Base-by-base conservation (phyloP, 1,139 yeast species). In the Yamadazyma atlantica region DNA sequence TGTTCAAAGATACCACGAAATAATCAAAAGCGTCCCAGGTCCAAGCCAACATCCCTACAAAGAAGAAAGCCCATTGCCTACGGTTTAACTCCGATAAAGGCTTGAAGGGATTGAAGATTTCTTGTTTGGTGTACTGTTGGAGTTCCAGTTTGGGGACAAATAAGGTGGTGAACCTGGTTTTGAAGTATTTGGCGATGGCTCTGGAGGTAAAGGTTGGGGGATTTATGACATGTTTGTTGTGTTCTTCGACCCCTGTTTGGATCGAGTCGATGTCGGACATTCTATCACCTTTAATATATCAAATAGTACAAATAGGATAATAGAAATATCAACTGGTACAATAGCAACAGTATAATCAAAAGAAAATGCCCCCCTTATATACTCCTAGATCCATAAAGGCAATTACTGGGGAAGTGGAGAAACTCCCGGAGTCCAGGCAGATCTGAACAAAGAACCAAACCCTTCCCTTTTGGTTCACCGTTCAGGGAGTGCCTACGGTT, bases 11-110 rank as follows among this genome's bases (percentile, higher is more conserved):
- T 7, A 67, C 68, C n/a, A 62, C 45, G 40, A 66, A 67, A 24
- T 41, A 43, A 49, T 68, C 75, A 44, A 69, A 61, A 6, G 73
- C 69, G 51, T 68, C 75, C 67, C 69, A 64, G 6, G 72, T 65
- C 74, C 74, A 69, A 17, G 66, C 70, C 34, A 51, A 49, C 36
- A 64, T 60, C 1, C 69, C 71, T 33, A 63, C 46, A 17, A 54
- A 38, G 43, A 66, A 65, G 39, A 57, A 66, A 40, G 55, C 54
- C 74, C 75, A 68, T 45, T 68, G 66, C 34, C 51, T 54, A 21
- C 54, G 49, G 15, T 54, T 52, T 39, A 69, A 45, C 39, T 57
- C 62, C 8, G 35, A 42, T 32, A 69, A 54, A 7, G 65, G 60
- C 4, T 49, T 44, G 38, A 68, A 63, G 0, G 75, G 75, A 43